Conservation (phyloP, 345 rosid species). For the Schrenkiella parvula region DNA sequence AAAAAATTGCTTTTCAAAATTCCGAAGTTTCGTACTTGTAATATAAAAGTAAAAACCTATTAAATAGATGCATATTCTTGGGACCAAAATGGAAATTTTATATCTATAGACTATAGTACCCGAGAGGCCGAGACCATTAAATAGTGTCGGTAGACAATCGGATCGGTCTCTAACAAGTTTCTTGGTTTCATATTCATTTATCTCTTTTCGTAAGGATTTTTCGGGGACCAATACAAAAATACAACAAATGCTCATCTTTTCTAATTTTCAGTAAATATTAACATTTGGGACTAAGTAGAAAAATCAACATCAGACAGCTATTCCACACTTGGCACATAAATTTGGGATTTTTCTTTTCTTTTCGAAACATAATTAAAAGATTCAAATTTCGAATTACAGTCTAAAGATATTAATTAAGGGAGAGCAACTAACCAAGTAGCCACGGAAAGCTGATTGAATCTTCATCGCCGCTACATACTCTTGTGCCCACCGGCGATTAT, state of each 20-base stretch:
- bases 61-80: neutral
- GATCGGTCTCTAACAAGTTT: slow-evolving; percentile 6
- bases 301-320: slow-evolving; percentile 39
- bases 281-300: slow-evolving; percentile 1
- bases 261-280: neutral
- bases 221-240: slow-evolving; percentile 33
- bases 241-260: slow-evolving; percentile 18
- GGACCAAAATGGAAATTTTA: slow-evolving; percentile 9
- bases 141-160: slow-evolving; percentile 33
- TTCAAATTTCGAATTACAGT: neutral
- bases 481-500: slow-evolving; percentile 36
- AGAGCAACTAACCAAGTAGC: slow-evolving; percentile 73
- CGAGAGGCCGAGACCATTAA: slow-evolving; percentile 4
- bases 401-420: neutral
- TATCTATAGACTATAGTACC: neutral
- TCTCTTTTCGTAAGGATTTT: slow-evolving; percentile 16
- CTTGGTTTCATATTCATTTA: slow-evolving; percentile 25
- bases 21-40: neutral
- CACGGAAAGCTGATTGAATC: slow-evolving; percentile 90
- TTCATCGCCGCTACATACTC: slow-evolving; percentile 52
- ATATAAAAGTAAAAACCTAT: neutral
- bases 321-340: neutral
- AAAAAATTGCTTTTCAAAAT: neutral
- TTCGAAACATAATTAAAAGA: neutral
- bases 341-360: neutral